phyloP scores from a whole-genome alignment of 192 early-diverging fungal genomes.

The Umbelopsis sp. region DNA sequence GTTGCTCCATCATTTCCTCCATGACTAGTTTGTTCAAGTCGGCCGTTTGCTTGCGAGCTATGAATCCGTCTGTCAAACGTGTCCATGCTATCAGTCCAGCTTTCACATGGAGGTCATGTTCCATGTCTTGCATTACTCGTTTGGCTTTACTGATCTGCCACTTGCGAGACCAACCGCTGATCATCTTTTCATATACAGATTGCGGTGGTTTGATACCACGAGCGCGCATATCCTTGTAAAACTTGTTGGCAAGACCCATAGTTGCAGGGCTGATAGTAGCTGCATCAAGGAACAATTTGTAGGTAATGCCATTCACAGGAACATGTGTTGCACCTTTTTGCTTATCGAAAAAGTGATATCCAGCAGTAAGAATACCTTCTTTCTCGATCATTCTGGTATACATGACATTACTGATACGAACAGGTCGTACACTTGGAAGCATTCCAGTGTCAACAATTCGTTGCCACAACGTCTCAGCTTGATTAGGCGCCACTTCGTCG shows the following conservation, averaged over 20 bases:
- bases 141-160: slow-evolving; percentile 27
- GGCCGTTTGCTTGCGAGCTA: slow-evolving; percentile 4
- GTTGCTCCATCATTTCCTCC: slow-evolving; percentile 18
- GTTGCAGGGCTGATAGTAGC: slow-evolving; percentile 4
- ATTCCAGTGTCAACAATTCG: background rate
- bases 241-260: slow-evolving; percentile 4
- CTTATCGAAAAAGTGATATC: background rate
- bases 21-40: slow-evolving; percentile 21
- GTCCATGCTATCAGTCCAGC: slow-evolving; percentile 19
- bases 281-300: slow-evolving; percentile 26
- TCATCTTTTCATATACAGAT: slow-evolving; percentile 22
- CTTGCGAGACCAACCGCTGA: slow-evolving; percentile 12
- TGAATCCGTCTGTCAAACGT: slow-evolving; percentile 22
- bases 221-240: slow-evolving; percentile 26
- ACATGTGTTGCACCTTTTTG: slow-evolving; percentile 3
- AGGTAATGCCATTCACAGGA: slow-evolving; percentile 16
- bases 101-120: slow-evolving; percentile 16
- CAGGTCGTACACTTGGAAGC: background rate
- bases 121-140: slow-evolving; percentile 23
- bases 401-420: slow-evolving; percentile 27
- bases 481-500: slow-evolving; percentile 9
- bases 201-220: slow-evolving; percentile 26
- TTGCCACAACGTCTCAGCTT: slow-evolving; percentile 17
- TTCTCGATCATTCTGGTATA: slow-evolving; percentile 17
- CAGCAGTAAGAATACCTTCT: background rate